phyloP scores from a whole-genome alignment of 1,284 basidiomycete genomes.

The Melampsora larici-populina region DNA sequence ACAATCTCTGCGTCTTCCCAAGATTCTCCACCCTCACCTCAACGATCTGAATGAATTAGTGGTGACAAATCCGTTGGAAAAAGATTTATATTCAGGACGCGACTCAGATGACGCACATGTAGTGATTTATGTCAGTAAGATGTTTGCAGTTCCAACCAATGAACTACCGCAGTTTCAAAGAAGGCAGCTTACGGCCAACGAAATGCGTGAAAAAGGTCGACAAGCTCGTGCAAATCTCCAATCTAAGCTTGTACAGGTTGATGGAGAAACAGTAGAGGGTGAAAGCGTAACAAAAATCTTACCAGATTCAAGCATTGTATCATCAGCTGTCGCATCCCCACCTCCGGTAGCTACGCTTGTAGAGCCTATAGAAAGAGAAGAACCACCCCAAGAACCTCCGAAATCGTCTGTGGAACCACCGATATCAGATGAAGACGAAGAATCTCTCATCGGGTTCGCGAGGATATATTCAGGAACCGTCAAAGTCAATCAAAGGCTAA shows the following conservation, averaged over 20 bases:
- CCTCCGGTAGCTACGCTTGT: constrained; percentile 20
- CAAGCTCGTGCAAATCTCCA: constrained; percentile 58
- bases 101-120: constrained; percentile 62
- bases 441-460: constrained; percentile 83
- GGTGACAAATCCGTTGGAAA: constrained; percentile 75
- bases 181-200: constrained; percentile 73
- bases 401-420: constrained; percentile 45
- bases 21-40: constrained; percentile 78
- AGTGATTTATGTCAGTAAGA: constrained; percentile 93
- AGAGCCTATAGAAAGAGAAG: not conserved
- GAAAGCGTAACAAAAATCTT: constrained; percentile 47
- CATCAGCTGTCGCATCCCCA: constrained; percentile 25
- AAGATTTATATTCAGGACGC: constrained; percentile 72
- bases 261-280: constrained; percentile 48
- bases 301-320: constrained; percentile 5
- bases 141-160: constrained; percentile 81
- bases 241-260: constrained; percentile 51
- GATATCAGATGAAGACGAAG: constrained; percentile 54
- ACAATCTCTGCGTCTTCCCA: constrained; percentile 78
- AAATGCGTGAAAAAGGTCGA: constrained; percentile 73
- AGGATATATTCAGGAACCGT: constrained; percentile 88
- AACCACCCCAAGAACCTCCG: constrained; percentile 37
- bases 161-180: constrained; percentile 83
- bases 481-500: constrained; percentile 64
- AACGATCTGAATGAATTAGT: constrained; percentile 59